Evolutionary conservation across 2,329 filamentous ascomycete species (phyloP), one percentile per base, ranked within the genome.

Genomic region (Rutstroemia sp.): DNA sequence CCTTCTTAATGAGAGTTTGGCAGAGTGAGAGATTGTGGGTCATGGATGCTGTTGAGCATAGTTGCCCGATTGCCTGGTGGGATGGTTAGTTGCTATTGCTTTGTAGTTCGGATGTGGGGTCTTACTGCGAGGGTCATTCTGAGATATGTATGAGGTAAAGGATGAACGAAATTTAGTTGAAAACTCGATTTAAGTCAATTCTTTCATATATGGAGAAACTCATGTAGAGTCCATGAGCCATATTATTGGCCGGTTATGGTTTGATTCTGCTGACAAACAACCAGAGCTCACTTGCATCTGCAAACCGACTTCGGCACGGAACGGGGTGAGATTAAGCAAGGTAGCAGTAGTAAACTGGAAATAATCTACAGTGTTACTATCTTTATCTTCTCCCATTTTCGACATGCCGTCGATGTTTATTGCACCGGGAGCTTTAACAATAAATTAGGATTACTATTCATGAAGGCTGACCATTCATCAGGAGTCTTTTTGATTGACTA

Each of bases 31-130:
- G 82, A 71, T 96, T 97, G 66, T 54, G n/a, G 62, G 80, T 73
- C 76, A 94, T 84, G 61, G 82, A 88, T 59, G 85, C 79, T 58
- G 90, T 95, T 39, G 91, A 92, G 74, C 90, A 92, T 72, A 96
- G 83, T 73, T 96, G 92, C 37, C 91, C 92, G 47, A 96, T 79
- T 62, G 91, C 91, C 90, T 95, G 30, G 30, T 66, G 27, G 16
- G 3, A 46, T 45, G 30, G 14, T 46, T 25, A 53, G 51, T 8
- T 27, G 25, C 6, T 38, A 6, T 18, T 25, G 16, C 14, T 14
- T 25, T 46, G 27, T 12, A 14, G 27, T 41, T 44, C 10, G 21
- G 39, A 18, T 19, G 39, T 5, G 23, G n/a, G 51, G 5, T 37
- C 49, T 49, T 50, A 59, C 54, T 6, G 46, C 50, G 18, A 59